Conservation (phyloP, 306 rosid species). For the Urtica urens region DNA sequence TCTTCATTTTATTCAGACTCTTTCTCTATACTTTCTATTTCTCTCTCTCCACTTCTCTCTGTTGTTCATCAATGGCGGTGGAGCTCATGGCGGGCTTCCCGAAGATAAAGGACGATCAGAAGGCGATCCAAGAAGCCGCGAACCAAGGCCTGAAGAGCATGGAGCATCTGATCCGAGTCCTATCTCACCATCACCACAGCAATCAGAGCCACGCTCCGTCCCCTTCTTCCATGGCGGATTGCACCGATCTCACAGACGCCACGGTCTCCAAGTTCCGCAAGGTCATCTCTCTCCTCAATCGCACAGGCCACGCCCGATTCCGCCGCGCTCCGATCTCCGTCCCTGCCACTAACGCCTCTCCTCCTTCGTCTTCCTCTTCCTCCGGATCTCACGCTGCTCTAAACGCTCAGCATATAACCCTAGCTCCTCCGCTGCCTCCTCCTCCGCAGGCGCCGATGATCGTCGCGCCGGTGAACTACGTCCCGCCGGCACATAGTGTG, state of each 20-base stretch:
- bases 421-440: slow-evolving; percentile 20
- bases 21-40: too few relatives aligned
- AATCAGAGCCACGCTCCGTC: slow-evolving; percentile 20
- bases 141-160: slow-evolving; percentile 62
- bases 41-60: neutral
- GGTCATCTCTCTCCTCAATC: slow-evolving; percentile 51
- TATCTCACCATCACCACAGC: slow-evolving; percentile 37
- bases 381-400: slow-evolving; percentile 16
- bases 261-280: slow-evolving; percentile 66
- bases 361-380: slow-evolving; percentile 10
- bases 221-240: slow-evolving; percentile 28
- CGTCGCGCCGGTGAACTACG: slow-evolving; percentile 22
- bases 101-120: slow-evolving; percentile 64
- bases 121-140: slow-evolving; percentile 68
- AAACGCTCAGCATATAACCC: slow-evolving; percentile 10
- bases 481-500: slow-evolving; percentile 40
- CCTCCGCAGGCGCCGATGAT: slow-evolving; percentile 3
- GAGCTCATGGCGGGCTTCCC: slow-evolving; percentile 52
- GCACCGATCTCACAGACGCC: slow-evolving; percentile 45
- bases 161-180: slow-evolving; percentile 50
- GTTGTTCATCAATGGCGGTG: slow-evolving; percentile 40
- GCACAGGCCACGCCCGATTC: slow-evolving; percentile 93
- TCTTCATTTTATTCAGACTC: neutral
- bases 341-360: slow-evolving; percentile 14
- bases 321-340: slow-evolving; percentile 75